These are phyloP conservation scores for Hemisphaericaspora xylofermentans DNA, from an alignment of 1,139 yeast genomes.

Conservation along the genomic window DNA sequence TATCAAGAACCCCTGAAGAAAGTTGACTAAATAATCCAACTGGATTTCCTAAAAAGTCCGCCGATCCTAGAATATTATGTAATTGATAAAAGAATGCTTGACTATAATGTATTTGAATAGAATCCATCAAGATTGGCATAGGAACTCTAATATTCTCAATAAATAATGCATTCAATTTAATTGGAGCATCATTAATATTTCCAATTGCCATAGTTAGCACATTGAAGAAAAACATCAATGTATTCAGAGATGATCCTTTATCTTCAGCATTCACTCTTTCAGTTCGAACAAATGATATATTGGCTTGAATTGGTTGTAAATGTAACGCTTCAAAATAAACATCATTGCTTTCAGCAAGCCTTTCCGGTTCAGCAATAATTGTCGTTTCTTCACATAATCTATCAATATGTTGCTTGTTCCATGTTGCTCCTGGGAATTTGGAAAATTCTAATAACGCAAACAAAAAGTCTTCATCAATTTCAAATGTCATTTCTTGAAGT, in stretches of 20 bases:
- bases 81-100: constrained; percentile 91
- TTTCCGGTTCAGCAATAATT: constrained; percentile 69
- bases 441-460: constrained; percentile 80
- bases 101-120: constrained; percentile 81
- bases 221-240: constrained; percentile 74
- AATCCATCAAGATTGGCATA: constrained; percentile 66
- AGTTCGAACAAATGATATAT: constrained; percentile 88
- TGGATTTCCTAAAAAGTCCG: constrained; percentile 95
- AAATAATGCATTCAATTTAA: constrained; percentile 79
- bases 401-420: constrained; percentile 54
- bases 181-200: constrained; percentile 95
- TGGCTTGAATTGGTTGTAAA: constrained; percentile 86
- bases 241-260: constrained; percentile 59
- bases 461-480: constrained; percentile 90
- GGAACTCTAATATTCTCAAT: constrained; percentile 91
- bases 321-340: constrained; percentile 91
- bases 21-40: constrained; percentile 92
- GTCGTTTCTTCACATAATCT: constrained; percentile 62
- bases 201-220: constrained; percentile 96
- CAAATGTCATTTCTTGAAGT: constrained; percentile 87
- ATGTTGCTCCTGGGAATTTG: constrained; percentile 67
- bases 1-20: constrained; percentile 93
- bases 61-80: constrained; percentile 92
- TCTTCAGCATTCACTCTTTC: constrained; percentile 67
- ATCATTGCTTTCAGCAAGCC: constrained; percentile 62